These are phyloP conservation scores for Begonia fuchsioides DNA, from an alignment of 306 rosid genomes.

Conservation along the genomic window DNA sequence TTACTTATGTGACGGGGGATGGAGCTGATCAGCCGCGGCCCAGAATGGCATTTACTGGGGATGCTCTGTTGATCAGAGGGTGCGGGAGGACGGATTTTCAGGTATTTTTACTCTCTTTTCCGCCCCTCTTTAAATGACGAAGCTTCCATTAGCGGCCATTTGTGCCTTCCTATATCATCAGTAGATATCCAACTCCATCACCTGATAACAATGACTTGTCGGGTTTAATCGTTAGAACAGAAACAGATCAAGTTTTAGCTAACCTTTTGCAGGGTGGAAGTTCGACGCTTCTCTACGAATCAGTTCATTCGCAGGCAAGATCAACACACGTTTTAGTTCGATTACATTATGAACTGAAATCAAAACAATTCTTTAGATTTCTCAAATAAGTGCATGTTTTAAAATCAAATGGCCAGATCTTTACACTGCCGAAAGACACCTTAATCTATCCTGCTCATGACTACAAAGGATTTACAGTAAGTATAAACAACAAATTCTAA, in stretches of 20 bases:
- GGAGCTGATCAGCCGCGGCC: conserved; percentile 65
- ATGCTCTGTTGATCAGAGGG: conserved; percentile 70
- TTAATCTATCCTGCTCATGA: conserved; percentile 84
- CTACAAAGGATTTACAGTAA: conserved; percentile 81
- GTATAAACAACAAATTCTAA: conserved; percentile 24
- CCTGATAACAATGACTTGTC: no score
- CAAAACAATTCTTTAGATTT: not conserved
- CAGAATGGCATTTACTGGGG: conserved; percentile 88
- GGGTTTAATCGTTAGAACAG: not conserved
- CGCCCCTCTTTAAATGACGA: no score
- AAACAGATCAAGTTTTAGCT: not conserved
- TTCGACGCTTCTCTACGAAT: conserved; percentile 69
- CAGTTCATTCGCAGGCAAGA: conserved; percentile 89
- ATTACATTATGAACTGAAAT: conserved; percentile 6
- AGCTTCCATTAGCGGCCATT: no score
- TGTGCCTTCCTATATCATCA: no score
- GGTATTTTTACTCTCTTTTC: conserved; percentile 33
- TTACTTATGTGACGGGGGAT: conserved; percentile 89
- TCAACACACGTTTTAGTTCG: not conserved
- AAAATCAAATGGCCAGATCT: conserved; percentile 40
- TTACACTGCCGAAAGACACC: conserved; percentile 63
- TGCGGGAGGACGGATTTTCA: conserved; percentile 98
- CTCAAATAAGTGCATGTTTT: not conserved
- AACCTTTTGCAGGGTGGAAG: conserved; percentile 69
- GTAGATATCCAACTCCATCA: no score